Evolutionary conservation across 768 basidiomycete species (phyloP).

Genomic region (Cantharellus cinnabarinus): DNA sequence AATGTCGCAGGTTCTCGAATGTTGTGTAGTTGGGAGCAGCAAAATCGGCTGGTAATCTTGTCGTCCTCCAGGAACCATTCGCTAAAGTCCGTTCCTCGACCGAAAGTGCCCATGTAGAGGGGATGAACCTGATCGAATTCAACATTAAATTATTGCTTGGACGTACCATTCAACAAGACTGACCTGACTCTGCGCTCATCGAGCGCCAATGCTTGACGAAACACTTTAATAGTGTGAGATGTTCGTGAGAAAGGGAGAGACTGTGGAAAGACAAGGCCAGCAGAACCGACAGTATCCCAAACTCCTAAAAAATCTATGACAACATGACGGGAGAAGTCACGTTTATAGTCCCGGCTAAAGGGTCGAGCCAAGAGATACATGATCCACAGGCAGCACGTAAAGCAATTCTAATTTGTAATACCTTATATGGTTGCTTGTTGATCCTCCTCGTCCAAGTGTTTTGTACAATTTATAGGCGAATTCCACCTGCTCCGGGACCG

Average conservation of each 20-base stretch:
- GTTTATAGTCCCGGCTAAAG: background rate
- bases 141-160: background rate
- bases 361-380: too few species aligned
- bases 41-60: too few species aligned
- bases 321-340: slow-evolving; percentile 1
- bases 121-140: too few species aligned
- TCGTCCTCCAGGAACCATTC: too few species aligned
- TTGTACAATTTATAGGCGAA: background rate
- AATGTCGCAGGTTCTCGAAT: too few species aligned
- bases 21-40: too few species aligned
- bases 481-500: slow-evolving; percentile 7
- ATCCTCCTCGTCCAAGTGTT: background rate
- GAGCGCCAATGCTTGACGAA: slow-evolving; percentile 10
- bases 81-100: background rate
- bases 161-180: background rate
- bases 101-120: too few species aligned
- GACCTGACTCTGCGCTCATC: slow-evolving; percentile 5
- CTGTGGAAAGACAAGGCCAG: slow-evolving; percentile 8
- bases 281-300: slow-evolving; percentile 12
- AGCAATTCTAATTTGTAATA: too few species aligned
- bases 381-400: too few species aligned
- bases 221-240: slow-evolving; percentile 7
- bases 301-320: slow-evolving; percentile 11
- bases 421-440: too few species aligned
- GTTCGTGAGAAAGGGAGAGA: slow-evolving; percentile 10